Evolutionary conservation across 306 rosid species (phyloP).

Genomic region (Lathyrus tuberosus): DNA sequence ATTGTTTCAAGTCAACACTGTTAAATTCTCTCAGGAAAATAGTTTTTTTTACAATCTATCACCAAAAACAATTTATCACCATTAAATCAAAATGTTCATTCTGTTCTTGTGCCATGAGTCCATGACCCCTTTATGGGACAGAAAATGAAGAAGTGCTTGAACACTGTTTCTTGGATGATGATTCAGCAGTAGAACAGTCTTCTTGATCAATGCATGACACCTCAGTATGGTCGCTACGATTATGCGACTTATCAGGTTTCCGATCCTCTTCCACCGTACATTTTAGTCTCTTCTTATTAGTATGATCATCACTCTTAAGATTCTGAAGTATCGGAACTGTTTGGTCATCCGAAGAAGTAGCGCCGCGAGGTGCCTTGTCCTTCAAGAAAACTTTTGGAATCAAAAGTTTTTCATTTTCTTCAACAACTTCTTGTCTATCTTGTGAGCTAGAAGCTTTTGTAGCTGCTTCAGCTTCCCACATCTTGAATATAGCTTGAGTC

Average conservation of each 20-base stretch:
- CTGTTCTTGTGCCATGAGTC: too few relatives aligned
- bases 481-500: conserved; percentile 70
- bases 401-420: conserved; percentile 9
- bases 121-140: conserved; percentile 19
- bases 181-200: conserved; percentile 27
- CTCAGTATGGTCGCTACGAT: conserved; percentile 24
- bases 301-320: conserved; percentile 16
- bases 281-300: conserved; percentile 26
- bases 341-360: conserved; percentile 29
- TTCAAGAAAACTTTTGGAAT: conserved; percentile 38
- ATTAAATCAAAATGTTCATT: too few relatives aligned
- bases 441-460: conserved; percentile 43
- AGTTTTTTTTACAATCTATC: too few relatives aligned
- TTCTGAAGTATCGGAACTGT: conserved; percentile 30
- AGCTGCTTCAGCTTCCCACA: conserved; percentile 76
- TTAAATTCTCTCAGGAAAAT: too few relatives aligned
- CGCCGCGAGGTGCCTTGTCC: conserved; percentile 6
- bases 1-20: too few relatives aligned
- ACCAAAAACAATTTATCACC: too few relatives aligned
- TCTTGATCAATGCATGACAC: conserved; percentile 38
- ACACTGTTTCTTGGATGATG: conserved; percentile 34
- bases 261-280: background rate
- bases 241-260: background rate
- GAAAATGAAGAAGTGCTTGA: conserved; percentile 29
- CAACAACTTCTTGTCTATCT: conserved; percentile 33